Percentiles rank a stretch among this genome's conserved stretches.
These are phyloP conservation scores for Lachnellula hyalina DNA, from an alignment of 2,329 filamentous ascomycete species.

Conservation along the genomic window DNA sequence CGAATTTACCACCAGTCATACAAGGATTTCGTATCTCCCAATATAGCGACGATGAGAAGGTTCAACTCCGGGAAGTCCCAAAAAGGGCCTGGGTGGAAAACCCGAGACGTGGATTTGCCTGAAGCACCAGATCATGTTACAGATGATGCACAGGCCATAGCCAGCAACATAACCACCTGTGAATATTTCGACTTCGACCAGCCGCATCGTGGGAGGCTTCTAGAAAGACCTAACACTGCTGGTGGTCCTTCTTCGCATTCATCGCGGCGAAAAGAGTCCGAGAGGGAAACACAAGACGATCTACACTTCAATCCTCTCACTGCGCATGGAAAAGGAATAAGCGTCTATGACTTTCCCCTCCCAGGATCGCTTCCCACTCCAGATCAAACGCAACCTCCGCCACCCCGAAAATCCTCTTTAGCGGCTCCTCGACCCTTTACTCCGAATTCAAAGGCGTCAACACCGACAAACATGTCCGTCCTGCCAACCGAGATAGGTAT, in stretches of 20 bases:
- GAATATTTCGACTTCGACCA: slow-evolving; percentile 18
- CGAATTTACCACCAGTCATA: slow-evolving; percentile 13
- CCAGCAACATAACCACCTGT: slow-evolving; percentile 10
- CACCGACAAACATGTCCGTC: slow-evolving; percentile 13
- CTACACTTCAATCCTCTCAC: slow-evolving; percentile 27
- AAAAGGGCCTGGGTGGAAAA: slow-evolving; percentile 10
- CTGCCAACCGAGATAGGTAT: slow-evolving; percentile 53
- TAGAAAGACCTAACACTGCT: slow-evolving; percentile 28
- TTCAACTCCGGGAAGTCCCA: slow-evolving; percentile 18
- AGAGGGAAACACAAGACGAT: slow-evolving; percentile 29
- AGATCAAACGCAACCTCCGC: slow-evolving; percentile 13
- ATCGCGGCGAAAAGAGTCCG: slow-evolving; percentile 17
- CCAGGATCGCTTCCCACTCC: slow-evolving; percentile 24
- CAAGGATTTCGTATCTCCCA: slow-evolving; percentile 7
- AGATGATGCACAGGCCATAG: slow-evolving; percentile 27
- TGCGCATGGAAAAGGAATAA: slow-evolving; percentile 24
- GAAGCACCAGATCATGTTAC: slow-evolving; percentile 26
- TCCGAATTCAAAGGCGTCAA: slow-evolving; percentile 17
- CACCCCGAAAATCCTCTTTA: slow-evolving; percentile 14
- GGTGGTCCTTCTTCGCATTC: slow-evolving; percentile 21
- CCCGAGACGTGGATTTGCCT: slow-evolving; percentile 26
- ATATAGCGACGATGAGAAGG: slow-evolving; percentile 17
- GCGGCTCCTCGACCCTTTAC: slow-evolving; percentile 10
- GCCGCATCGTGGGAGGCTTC: slow-evolving; percentile 17
- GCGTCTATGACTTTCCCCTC: slow-evolving; percentile 26